Evolutionary conservation across 139 green algal genomes (phyloP).

Genomic region (Coelastrella sp.): DNA sequence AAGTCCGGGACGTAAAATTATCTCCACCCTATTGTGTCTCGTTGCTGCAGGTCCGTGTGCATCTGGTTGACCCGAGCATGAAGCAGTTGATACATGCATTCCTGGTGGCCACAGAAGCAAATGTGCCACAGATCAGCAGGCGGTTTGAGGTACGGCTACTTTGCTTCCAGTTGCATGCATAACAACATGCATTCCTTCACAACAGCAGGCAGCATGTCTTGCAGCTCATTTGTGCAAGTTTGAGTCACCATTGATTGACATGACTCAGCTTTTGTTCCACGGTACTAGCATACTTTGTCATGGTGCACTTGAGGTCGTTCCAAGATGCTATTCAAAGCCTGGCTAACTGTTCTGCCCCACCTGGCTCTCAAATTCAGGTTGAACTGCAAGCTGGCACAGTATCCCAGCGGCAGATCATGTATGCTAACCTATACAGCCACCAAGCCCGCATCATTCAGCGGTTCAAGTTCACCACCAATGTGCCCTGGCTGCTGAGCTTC

Average conservation of each 20-base stretch:
- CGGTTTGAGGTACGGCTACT: slow-evolving; percentile 10
- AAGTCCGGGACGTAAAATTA: not conserved
- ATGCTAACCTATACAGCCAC: not conserved
- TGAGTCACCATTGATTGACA: too few species aligned
- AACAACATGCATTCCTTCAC: not conserved
- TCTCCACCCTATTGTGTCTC: not conserved
- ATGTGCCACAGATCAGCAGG: slow-evolving; percentile 53
- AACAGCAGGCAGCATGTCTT: too few species aligned
- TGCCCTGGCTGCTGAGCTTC: slow-evolving; percentile 29
- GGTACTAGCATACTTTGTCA: too few species aligned
- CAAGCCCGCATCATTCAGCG: not conserved
- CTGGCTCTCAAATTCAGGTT: too few species aligned
- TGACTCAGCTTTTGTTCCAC: too few species aligned
- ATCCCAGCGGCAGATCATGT: not conserved
- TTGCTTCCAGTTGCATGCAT: not conserved
- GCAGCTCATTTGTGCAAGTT: too few species aligned
- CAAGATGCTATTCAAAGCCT: too few species aligned
- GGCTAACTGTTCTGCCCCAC: too few species aligned
- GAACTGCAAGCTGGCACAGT: not conserved
- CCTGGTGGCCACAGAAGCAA: slow-evolving; percentile 64
- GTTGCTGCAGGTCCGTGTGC: slow-evolving; percentile 51
- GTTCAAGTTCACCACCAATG: not conserved
- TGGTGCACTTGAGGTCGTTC: too few species aligned
- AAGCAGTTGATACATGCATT: slow-evolving; percentile 71
- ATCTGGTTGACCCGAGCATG: slow-evolving; percentile 70